Evolutionary conservation across 768 basidiomycete species (phyloP), one percentile per base, ranked within the genome.

Genomic region (Mycena alexandri): DNA sequence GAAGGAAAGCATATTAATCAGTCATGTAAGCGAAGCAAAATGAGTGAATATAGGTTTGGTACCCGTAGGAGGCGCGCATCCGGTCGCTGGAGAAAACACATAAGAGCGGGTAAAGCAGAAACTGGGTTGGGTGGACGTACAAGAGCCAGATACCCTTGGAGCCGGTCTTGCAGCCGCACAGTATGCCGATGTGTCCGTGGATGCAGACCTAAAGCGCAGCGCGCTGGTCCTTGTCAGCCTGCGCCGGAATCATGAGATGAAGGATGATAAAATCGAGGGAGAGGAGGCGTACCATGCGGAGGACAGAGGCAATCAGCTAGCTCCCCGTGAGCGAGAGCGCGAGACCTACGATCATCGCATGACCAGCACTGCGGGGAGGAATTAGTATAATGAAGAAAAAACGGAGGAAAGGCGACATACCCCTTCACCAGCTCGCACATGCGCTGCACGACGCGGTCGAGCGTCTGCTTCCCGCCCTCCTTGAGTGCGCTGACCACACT

Each of bases 141-240:
- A 95, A 95, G 57, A 95, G 84, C 93, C 94, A 95, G 74, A 94
- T 94, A 74, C 94, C 92, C 75, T 93, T 94, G 0, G 93, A 94
- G 25, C 94, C 93, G 2, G 93, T 93, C 83, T 94, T 94, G 75
- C 93, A 94, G 25, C 93, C 93, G 41, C 94, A 87, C 17, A 95
- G 83, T 33, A 93, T 94, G 55, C 94, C 93, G 70, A 94, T 93
- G 74, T 94, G 93, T 5, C 92, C 51, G 42, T 90, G 85, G 69
- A 95, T 94, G 72, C 93, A 94, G 50, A 94, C 93, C 71, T 94
- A 95, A 33, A 95, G 29, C 29, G 82, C 65, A 89, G 78, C 3
- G 90, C 93, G 87, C 75, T 95, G 93, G 60, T 94, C 94, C 77
- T 93, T 93, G 79, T 94, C 92, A 56, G 91, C 92, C 93, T 93